phyloP scores from a whole-genome alignment of 2,329 filamentous ascomycete species.

The Penicillium italicum region DNA sequence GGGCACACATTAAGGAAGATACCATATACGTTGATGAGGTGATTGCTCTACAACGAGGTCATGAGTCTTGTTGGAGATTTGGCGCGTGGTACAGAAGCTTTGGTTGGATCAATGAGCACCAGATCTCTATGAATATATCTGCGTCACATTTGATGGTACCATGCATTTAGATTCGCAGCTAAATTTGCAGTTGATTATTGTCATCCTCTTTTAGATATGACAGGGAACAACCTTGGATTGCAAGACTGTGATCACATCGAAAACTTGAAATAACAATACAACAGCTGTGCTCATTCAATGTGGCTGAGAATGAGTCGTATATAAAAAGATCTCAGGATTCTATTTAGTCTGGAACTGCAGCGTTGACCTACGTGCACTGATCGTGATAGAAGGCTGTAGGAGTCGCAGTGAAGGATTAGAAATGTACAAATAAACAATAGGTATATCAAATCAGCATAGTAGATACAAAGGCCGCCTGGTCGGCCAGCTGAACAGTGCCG shows the following conservation, averaged over 20 bases:
- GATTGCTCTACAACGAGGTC: background rate
- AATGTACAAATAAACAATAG: slow-evolving; percentile 1
- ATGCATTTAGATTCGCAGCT: too few species aligned
- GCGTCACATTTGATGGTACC: too few species aligned
- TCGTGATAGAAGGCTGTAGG: background rate
- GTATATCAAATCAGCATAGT: slow-evolving; percentile 5
- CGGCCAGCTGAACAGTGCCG: background rate
- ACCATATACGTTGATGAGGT: background rate
- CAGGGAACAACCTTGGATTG: background rate
- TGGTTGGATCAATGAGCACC: too few species aligned
- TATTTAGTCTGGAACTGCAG: too few species aligned
- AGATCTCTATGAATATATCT: too few species aligned
- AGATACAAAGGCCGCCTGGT: slow-evolving; percentile 3
- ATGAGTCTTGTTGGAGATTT: background rate
- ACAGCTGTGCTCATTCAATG: too few species aligned
- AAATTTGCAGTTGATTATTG: too few species aligned
- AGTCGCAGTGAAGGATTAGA: too few species aligned
- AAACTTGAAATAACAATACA: too few species aligned
- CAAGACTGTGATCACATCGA: background rate
- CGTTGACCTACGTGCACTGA: background rate
- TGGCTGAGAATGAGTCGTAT: background rate
- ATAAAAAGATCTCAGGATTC: background rate
- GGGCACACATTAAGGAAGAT: background rate
- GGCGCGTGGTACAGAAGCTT: too few species aligned
- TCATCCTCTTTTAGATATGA: too few species aligned